Conservation (phyloP, 108 stramenopile genomes). For the Thalassiosira profunda region DNA sequence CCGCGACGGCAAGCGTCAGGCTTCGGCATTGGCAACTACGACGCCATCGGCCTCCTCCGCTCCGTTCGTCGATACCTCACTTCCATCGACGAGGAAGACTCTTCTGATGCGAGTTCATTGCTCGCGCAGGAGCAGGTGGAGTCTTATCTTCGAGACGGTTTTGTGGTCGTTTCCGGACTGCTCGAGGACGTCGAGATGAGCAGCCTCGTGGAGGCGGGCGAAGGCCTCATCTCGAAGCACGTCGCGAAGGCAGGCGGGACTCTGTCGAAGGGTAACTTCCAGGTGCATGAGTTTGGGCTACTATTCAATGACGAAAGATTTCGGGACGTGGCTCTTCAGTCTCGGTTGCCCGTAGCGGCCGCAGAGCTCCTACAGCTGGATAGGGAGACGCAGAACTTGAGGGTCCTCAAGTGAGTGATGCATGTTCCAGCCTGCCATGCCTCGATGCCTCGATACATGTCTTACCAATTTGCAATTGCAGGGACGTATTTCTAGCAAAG, state of each 20-base stretch:
- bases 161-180: constrained; percentile 28
- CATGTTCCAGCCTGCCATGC: neutral
- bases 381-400: constrained; percentile 1
- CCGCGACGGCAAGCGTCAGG: too few relatives aligned
- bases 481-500: constrained; percentile 19
- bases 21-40: too few relatives aligned
- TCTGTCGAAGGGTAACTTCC: constrained; percentile 1
- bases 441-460: neutral
- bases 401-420: constrained; percentile 5
- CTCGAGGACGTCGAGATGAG: constrained; percentile 18
- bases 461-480: neutral
- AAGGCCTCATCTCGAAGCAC: neutral
- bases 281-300: constrained; percentile 3
- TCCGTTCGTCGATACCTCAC: too few relatives aligned
- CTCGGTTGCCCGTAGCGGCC: neutral
- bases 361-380: constrained; percentile 17
- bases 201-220: constrained; percentile 13
- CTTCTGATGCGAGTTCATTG: too few relatives aligned
- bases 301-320: constrained; percentile 2
- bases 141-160: constrained; percentile 31
- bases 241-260: constrained; percentile 1
- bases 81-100: too few relatives aligned
- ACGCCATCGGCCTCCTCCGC: too few relatives aligned
- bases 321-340: constrained; percentile 17
- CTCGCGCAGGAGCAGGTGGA: constrained; percentile 26